Evolutionary conservation across 2,329 filamentous ascomycete genomes (phyloP).

Genomic region (Penicillium psychrosexuale): DNA sequence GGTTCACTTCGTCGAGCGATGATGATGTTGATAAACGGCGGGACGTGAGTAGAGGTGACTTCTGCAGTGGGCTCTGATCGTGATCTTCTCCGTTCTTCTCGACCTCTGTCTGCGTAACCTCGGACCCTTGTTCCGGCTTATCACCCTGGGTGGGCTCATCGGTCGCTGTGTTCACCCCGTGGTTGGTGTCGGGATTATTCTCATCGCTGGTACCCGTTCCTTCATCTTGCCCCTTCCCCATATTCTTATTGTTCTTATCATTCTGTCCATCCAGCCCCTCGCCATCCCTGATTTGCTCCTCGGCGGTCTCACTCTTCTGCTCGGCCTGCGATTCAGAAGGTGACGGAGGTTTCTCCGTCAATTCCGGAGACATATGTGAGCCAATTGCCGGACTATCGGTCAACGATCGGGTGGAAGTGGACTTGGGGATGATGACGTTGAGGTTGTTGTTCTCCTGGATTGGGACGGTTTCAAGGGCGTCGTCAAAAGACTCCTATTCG

Average conservation of each 20-base stretch:
- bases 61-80: constrained; percentile 39
- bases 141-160: constrained; percentile 24
- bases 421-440: constrained; percentile 33
- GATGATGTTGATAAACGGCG: constrained; percentile 55
- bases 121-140: constrained; percentile 9
- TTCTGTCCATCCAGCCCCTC: constrained; percentile 8
- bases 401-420: constrained; percentile 61
- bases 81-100: constrained; percentile 25
- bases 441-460: constrained; percentile 24
- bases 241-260: constrained; percentile 14
- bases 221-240: constrained; percentile 2
- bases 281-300: not conserved
- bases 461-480: constrained; percentile 57
- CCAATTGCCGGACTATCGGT: constrained; percentile 46
- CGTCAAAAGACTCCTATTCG: constrained; percentile 73
- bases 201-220: constrained; percentile 11
- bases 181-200: constrained; percentile 10
- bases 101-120: constrained; percentile 6
- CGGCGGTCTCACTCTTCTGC: constrained; percentile 14
- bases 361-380: constrained; percentile 37
- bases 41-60: constrained; percentile 53
- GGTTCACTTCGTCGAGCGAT: constrained; percentile 62
- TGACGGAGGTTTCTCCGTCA: constrained; percentile 30
- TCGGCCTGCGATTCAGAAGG: constrained; percentile 30
- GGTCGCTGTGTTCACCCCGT: constrained; percentile 14